A percentile compares a stretch with the other conserved stretches of the same genome.
These are phyloP conservation scores for Fusarium fujikuroi DNA, from an alignment of 2,329 filamentous ascomycete species.

Conservation along the genomic window DNA sequence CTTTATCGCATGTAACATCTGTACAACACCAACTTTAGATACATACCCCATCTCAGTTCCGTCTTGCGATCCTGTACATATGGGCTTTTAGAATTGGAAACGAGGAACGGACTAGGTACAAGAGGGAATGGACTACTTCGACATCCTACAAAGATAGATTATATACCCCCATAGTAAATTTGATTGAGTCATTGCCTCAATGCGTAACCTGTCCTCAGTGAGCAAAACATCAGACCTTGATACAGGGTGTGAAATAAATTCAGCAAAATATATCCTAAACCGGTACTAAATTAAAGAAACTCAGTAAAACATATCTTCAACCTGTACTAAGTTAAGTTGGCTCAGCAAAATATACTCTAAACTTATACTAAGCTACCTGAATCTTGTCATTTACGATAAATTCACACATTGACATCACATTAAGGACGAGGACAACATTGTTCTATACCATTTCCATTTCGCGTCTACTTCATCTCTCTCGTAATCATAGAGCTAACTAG, in stretches of 20 bases:
- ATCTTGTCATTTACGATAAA: neutral
- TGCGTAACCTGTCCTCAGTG: neutral
- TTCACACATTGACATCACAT: neutral
- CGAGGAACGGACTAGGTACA: neutral
- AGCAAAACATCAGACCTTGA: neutral
- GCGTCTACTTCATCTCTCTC: constrained; percentile 55
- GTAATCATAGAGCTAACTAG: constrained; percentile 56
- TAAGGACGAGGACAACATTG: neutral
- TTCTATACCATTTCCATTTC: constrained; percentile 49
- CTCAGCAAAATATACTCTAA: neutral
- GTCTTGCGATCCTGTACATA: neutral
- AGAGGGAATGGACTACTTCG: neutral
- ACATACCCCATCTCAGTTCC: neutral
- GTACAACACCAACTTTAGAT: neutral
- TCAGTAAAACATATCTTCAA: neutral
- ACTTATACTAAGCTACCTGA: neutral
- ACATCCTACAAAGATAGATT: constrained; percentile 9
- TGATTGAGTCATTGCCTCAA: neutral
- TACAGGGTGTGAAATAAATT: no score
- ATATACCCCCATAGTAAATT: constrained; percentile 29
- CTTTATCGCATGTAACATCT: neutral
- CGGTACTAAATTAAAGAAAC: neutral
- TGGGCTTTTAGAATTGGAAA: neutral
- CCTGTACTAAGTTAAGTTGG: neutral
- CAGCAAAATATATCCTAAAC: neutral